Conservation (phyloP, 352 stramenopile species). For the Elongisporangium senticosum region DNA sequence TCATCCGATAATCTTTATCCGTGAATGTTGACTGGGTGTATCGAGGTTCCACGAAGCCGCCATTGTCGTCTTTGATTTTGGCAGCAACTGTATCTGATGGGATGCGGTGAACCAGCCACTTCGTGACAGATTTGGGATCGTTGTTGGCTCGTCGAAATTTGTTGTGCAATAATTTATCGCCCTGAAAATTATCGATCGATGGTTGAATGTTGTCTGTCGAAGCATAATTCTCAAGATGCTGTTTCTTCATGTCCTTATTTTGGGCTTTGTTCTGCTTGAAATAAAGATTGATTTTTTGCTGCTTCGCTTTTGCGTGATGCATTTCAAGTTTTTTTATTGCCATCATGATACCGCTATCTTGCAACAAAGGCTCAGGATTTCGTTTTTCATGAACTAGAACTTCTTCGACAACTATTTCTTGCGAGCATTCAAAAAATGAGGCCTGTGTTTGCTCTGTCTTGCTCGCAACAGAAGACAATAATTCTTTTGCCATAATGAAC, state of each 20-base stretch:
- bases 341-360: conserved; percentile 32
- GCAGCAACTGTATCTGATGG: not conserved
- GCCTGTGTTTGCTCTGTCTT: not conserved
- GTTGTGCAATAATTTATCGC: not conserved
- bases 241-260: not conserved
- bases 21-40: not conserved
- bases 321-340: conserved; percentile 46
- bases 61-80: not conserved
- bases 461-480: not conserved
- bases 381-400: not conserved
- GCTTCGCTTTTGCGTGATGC: conserved; percentile 37
- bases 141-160: not conserved
- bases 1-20: not conserved
- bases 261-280: conserved; percentile 20
- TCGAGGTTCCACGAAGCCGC: not conserved
- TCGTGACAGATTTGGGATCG: not conserved
- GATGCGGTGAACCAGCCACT: not conserved
- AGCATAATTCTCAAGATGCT: not conserved
- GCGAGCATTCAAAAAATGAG: not conserved
- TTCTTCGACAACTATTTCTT: not conserved
- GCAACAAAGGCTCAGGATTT: not conserved
- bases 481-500: not conserved
- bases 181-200: not conserved
- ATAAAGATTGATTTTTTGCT: conserved; percentile 36
- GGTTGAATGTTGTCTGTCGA: not conserved